Conservation (phyloP, 352 stramenopile species). For the Albugo candida region DNA sequence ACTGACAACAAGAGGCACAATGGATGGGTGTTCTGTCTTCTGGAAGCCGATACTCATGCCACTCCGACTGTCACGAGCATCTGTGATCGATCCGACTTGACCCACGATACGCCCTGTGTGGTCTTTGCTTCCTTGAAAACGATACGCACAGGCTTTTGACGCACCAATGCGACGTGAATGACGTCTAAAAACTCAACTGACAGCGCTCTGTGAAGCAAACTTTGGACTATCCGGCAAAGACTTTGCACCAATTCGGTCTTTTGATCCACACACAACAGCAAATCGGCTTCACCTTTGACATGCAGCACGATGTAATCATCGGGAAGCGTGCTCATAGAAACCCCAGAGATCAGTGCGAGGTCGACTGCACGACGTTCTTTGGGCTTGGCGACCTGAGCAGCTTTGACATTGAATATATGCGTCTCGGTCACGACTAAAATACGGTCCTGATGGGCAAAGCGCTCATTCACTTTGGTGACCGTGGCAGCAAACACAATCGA, state of each 20-base stretch:
- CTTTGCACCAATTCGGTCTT: constrained; percentile 59
- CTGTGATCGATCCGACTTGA: constrained; percentile 48
- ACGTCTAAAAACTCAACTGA: not conserved
- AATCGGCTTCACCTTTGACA: constrained; percentile 50
- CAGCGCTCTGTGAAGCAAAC: not conserved
- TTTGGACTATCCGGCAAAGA: not conserved
- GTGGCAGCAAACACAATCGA: constrained; percentile 50
- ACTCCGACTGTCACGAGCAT: constrained; percentile 46
- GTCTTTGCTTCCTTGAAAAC: constrained; percentile 21
- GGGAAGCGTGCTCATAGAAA: constrained; percentile 55
- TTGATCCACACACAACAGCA: constrained; percentile 45
- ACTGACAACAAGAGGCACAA: no score
- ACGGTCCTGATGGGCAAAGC: constrained; percentile 55
- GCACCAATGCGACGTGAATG: not conserved
- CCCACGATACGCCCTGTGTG: constrained; percentile 32
- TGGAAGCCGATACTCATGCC: no score
- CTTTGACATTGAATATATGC: constrained; percentile 71
- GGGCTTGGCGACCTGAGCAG: constrained; percentile 62
- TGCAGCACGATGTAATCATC: constrained; percentile 69
- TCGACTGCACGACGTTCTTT: constrained; percentile 63
- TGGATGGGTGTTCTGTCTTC: no score
- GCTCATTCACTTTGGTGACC: constrained; percentile 70
- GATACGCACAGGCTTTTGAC: not conserved
- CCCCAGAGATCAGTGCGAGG: constrained; percentile 25
- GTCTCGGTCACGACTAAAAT: constrained; percentile 57